A percentile compares a stretch with the other conserved stretches of the same genome.
Conservation (phyloP, 139 green algal genomes). For the Trebouxia sp. region DNA sequence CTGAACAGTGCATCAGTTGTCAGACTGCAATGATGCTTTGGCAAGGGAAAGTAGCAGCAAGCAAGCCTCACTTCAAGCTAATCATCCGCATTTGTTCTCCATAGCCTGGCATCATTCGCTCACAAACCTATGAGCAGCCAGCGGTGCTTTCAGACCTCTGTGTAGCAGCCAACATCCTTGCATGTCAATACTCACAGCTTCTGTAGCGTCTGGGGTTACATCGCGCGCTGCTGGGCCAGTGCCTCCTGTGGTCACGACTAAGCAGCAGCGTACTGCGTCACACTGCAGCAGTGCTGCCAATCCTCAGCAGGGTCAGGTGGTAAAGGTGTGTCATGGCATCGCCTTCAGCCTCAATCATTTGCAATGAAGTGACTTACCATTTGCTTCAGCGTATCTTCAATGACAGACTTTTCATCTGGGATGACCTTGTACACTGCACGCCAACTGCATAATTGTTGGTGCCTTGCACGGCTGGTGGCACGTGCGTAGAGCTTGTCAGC, state of each 20-base stretch:
- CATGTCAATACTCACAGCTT: constrained; percentile 52
- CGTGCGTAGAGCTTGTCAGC: no score
- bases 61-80: constrained; percentile 64
- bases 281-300: constrained; percentile 44
- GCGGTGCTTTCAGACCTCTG: not conserved
- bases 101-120: constrained; percentile 89
- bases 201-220: constrained; percentile 93
- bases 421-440: constrained; percentile 76
- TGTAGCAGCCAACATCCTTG: not conserved
- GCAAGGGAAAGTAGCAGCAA: not conserved
- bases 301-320: not conserved
- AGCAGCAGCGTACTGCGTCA: constrained; percentile 76
- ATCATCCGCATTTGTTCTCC: constrained; percentile 93
- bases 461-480: no score
- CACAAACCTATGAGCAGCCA: constrained; percentile 62
- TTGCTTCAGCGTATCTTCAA: constrained; percentile 80
- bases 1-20: not conserved
- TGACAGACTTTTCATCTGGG: constrained; percentile 78
- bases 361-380: constrained; percentile 73
- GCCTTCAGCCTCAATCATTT: no score
- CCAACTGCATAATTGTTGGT: constrained; percentile 56
- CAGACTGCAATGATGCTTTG: not conserved
- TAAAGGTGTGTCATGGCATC: no score
- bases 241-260: constrained; percentile 88
- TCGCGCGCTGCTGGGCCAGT: constrained; percentile 85